Conservation (phyloP, 768 basidiomycete species). For the Russula ochroleuca region DNA sequence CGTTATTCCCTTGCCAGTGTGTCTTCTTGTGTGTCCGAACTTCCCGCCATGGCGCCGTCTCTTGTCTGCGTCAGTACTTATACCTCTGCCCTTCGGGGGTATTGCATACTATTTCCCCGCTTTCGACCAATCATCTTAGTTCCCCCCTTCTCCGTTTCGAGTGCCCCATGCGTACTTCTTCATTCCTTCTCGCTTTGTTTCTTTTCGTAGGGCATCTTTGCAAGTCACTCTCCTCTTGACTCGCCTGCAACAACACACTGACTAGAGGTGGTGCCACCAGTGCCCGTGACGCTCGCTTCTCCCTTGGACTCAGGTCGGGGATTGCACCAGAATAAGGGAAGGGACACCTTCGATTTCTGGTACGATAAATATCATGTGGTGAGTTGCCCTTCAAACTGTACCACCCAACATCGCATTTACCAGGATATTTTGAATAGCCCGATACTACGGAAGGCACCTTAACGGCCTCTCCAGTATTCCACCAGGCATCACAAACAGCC, state of each 20-base stretch:
- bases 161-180: constrained; percentile 1
- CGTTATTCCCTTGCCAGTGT: neutral
- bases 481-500: neutral
- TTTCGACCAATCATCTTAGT: neutral
- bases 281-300: neutral
- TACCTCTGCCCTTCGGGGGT: neutral
- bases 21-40: neutral
- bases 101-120: neutral
- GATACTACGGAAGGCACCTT: neutral
- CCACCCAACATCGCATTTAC: neutral
- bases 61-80: constrained; percentile 12
- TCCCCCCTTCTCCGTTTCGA: neutral
- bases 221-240: neutral
- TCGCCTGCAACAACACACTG: neutral
- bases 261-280: neutral
- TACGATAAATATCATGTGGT: neutral
- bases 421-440: neutral
- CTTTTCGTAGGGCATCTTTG: neutral
- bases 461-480: neutral
- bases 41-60: no score
- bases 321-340: neutral
- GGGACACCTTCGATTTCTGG: no score
- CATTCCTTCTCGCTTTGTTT: neutral
- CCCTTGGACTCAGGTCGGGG: neutral
- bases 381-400: neutral